Conservation (phyloP, 2,329 filamentous ascomycete species). For the Alternaria consortialis region DNA sequence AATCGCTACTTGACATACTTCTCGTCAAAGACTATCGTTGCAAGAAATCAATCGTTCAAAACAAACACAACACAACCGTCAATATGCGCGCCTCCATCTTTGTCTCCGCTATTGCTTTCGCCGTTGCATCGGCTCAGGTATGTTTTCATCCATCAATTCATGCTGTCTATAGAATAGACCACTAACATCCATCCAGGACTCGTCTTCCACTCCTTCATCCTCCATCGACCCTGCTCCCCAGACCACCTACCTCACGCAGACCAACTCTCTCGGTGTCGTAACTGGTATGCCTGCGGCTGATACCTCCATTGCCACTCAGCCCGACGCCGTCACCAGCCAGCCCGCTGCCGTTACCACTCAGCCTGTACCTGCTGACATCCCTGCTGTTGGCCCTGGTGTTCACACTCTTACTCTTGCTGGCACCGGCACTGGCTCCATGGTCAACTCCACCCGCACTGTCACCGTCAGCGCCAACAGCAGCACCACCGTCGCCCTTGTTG, state of each 20-base stretch:
- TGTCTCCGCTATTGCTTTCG: conserved; percentile 41
- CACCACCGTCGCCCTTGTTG: conserved; percentile 39
- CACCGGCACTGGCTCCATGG: conserved; percentile 31
- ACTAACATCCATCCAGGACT: conserved; percentile 17
- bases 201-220: conserved; percentile 13
- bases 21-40: conserved; percentile 24
- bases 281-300: conserved; percentile 39
- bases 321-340: conserved; percentile 33
- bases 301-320: conserved; percentile 37
- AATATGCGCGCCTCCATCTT: conserved; percentile 46
- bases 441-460: conserved; percentile 41
- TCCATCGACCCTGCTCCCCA: conserved; percentile 39
- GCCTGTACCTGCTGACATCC: conserved; percentile 45
- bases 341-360: conserved; percentile 33
- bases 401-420: conserved; percentile 44
- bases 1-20: conserved; percentile 21
- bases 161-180: conserved; percentile 3
- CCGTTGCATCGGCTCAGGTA: conserved; percentile 43
- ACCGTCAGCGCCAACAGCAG: conserved; percentile 49
- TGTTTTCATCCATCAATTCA: conserved; percentile 17
- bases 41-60: conserved; percentile 15
- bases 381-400: conserved; percentile 48
- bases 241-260: conserved; percentile 41
- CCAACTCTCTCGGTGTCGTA: conserved; percentile 48
- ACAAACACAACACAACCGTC: conserved; percentile 18